Conservation (phyloP, 2,329 filamentous ascomycete species). For the Capronia coronata region DNA sequence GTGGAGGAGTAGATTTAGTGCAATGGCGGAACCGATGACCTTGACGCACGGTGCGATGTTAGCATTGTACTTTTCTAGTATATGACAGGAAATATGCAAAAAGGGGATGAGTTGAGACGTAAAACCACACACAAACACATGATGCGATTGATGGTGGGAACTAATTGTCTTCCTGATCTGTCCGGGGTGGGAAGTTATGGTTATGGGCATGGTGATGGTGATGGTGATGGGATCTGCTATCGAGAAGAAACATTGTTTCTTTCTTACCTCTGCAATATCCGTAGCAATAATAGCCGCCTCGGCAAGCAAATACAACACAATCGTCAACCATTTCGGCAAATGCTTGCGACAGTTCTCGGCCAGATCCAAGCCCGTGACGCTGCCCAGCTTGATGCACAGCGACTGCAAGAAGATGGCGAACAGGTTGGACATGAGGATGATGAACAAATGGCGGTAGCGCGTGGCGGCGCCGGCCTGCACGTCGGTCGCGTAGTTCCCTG, state of each 20-base stretch:
- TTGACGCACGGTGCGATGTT: no score
- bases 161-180: no score
- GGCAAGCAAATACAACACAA: conserved; percentile 55
- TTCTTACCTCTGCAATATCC: conserved; percentile 60
- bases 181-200: no score
- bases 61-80: no score
- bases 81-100: no score
- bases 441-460: conserved; percentile 42
- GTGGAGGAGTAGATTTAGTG: conserved; percentile 49
- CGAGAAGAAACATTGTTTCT: no score
- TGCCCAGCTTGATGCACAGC: conserved; percentile 56
- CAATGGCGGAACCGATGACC: conserved; percentile 54
- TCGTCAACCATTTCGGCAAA: conserved; percentile 50
- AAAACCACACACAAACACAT: no score
- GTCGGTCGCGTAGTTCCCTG: conserved; percentile 47
- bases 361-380: conserved; percentile 61
- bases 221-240: no score
- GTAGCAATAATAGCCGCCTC: conserved; percentile 65
- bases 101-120: no score
- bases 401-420: conserved; percentile 46
- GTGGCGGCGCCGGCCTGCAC: conserved; percentile 43
- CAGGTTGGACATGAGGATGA: conserved; percentile 44
- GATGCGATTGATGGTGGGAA: no score
- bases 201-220: no score
- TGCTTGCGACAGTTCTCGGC: conserved; percentile 60